Evolutionary conservation across 2,329 filamentous ascomycete genomes (phyloP), one percentile per base, ranked within the genome.

Genomic region (Monosporascus sp.): DNA sequence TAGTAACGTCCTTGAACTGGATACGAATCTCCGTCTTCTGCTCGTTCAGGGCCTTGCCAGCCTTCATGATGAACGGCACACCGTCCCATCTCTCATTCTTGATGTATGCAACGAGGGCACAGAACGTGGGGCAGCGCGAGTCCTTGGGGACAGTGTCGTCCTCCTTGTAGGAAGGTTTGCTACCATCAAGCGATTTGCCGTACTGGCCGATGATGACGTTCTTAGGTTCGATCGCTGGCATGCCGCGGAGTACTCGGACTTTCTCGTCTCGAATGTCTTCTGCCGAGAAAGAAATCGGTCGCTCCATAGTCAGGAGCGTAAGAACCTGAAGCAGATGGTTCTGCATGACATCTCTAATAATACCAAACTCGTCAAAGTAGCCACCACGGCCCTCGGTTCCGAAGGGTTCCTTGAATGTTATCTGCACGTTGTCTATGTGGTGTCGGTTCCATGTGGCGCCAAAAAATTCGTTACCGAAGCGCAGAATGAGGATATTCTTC

Each of bases 41-140:
- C 82, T 99, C 94, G 73, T 99, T 99, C 59, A 99, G 80, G 45
- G 94, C 92, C 80, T 99, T 99, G 65, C 94, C 94, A 46, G 94
- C 94, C 87, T 99, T 99, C 78, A 99, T 83, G 74, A 99, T 99
- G 80, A 99, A 99, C 49, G 94, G 94, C 50, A 99, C 94, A 53
- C 94, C 95, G 63, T 99, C 95, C 94, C 94, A 99, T 64, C 94
- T 83, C 84, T 99, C 94, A 73, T 99, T 99, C 84, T 97, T 97
- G 76, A 99, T 97, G 77, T 95, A 96, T 37, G 91, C 92, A 37
- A 96, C 93, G 74, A 99, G 85, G 38, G 94, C 93, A 68, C 92
- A 96, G 80, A 99, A 99, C 6, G 94, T 99, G 27, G 94, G 93
- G 82, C 94, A 99, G 65, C 95, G 86, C 37, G 93, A 97, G 63